Base-by-base conservation (phyloP, 1,139 yeast genomes). In the Suhomyces guaymorum region DNA sequence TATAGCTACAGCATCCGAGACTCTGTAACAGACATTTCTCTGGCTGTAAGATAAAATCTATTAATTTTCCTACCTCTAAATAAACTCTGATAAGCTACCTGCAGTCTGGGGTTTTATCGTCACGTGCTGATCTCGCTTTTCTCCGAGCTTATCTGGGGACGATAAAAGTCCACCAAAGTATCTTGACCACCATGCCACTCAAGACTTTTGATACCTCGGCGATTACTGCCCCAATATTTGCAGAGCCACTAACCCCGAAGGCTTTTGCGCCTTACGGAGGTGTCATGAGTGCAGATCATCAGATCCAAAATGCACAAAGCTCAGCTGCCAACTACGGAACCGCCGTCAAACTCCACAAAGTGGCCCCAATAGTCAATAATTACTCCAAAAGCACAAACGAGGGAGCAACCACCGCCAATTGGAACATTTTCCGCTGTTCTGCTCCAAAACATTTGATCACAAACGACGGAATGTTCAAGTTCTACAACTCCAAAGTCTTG, bases 251-350 rank as follows among this genome's bases (percentile, higher is more conserved):
- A 15, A 68, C 74, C 1, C 75, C 75, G 0, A 68, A 66, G 34
- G 50, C 56, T 9, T 70, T 70, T 50, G 63, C 63, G 3, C 63
- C 65, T 0, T 70, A 54, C 43, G 76, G 76, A 2, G 75, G 74
- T 1, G 73, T 70, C 2, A 60, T 70, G 18, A 66, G 73, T 47
- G 75, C 73, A 4, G 72, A 70, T 46, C 68, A 68, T 39, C 76
- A 70, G 47, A 51, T 70, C 35, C 47, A 57, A 37, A 51, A 55
- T 13, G 60, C 46, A 13, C 40, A 43, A 21, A 49, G 54, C 12
- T 61, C 78, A 10, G 66, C 72, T 15, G 97, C 96, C 5, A 90
- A 90, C 57, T 89, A 90, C 52, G 97, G 97, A n/a, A 89, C 97
- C 2, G 97, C 97, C 1, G 66, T 77, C 4, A 90, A 89, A 52